Percentiles rank a stretch among this genome's conserved stretches.
Conservation (phyloP, 345 rosid genomes). For the Aquilaria sinensis region DNA sequence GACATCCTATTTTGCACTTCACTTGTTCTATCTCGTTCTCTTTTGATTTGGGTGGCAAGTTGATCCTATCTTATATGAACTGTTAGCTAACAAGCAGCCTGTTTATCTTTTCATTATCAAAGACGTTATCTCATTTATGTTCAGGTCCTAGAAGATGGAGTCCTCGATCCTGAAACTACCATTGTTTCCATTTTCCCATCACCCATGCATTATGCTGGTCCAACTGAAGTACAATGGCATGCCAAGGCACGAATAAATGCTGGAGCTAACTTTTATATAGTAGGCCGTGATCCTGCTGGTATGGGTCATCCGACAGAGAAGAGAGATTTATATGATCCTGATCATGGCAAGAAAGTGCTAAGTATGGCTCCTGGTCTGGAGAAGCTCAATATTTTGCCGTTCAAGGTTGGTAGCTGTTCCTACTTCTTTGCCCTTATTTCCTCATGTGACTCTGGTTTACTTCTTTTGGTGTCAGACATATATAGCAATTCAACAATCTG, state of each 20-base stretch:
- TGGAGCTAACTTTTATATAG: constrained; percentile 95
- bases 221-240: constrained; percentile 99
- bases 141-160: constrained; percentile 89
- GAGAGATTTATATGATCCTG: constrained; percentile 94
- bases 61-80: too few relatives aligned
- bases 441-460: too few relatives aligned
- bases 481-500: too few relatives aligned
- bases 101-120: too few relatives aligned
- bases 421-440: not conserved
- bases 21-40: too few relatives aligned
- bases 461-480: too few relatives aligned
- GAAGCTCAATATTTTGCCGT: constrained; percentile 90
- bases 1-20: too few relatives aligned
- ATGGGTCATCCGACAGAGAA: constrained; percentile 96
- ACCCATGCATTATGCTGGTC: constrained; percentile 98
- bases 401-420: constrained; percentile 47
- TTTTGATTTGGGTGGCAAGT: too few relatives aligned
- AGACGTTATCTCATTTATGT: not conserved
- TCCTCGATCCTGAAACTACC: constrained; percentile 88
- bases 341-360: constrained; percentile 90
- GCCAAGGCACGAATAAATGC: constrained; percentile 97
- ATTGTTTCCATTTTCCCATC: constrained; percentile 95
- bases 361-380: constrained; percentile 99
- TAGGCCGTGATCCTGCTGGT: constrained; percentile 99
- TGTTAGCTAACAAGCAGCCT: too few relatives aligned